Evolutionary conservation across 2,329 filamentous ascomycete species (phyloP).

Genomic region (Exserohilum rostratum): DNA sequence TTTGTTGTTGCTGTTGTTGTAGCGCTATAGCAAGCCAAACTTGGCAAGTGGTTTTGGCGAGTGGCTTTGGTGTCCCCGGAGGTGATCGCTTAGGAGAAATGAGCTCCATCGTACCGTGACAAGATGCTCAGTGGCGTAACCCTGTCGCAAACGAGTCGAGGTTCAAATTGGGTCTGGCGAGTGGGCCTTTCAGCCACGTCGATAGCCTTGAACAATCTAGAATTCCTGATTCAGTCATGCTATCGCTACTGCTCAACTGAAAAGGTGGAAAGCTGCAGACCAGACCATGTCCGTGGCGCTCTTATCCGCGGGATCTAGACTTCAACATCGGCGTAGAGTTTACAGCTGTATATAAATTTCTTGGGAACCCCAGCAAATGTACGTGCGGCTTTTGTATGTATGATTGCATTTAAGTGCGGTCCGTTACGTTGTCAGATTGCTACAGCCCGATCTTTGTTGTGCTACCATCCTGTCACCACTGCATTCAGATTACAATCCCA

Average conservation of each 20-base stretch:
- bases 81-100: not conserved
- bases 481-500: not conserved
- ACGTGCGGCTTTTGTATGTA: not conserved
- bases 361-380: not conserved
- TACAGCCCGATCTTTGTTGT: not conserved
- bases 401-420: not conserved
- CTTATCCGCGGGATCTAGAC: not conserved
- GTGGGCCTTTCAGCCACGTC: not conserved
- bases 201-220: not conserved
- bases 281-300: not conserved
- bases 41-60: too few species aligned
- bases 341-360: not conserved
- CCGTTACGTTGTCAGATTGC: not conserved
- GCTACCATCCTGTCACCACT: not conserved
- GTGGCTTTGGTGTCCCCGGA: not conserved
- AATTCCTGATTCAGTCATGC: not conserved
- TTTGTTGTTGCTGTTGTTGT: not conserved
- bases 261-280: not conserved
- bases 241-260: not conserved
- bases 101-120: not conserved
- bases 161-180: not conserved
- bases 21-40: not conserved
- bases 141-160: not conserved
- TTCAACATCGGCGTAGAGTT: not conserved
- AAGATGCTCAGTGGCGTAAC: not conserved